Conservation (phyloP, 1,284 basidiomycete genomes). For the Apiotrichum porosum region DNA sequence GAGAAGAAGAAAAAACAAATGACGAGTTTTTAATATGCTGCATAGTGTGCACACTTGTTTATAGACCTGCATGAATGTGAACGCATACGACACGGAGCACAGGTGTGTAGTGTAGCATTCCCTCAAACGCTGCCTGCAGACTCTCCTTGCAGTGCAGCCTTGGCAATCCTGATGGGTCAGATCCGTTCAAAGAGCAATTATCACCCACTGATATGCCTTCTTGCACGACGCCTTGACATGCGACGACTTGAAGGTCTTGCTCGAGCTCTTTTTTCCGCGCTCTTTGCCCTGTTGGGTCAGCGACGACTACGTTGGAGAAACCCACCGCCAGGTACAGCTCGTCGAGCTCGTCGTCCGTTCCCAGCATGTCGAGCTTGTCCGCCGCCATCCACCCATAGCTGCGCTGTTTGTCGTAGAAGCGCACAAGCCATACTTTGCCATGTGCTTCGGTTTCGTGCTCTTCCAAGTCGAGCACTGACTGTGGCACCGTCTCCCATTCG, state of each 20-base stretch:
- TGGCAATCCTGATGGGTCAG: too few species aligned
- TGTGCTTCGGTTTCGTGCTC: constrained; percentile 30
- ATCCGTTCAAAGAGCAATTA: too few species aligned
- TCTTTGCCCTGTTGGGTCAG: constrained; percentile 28
- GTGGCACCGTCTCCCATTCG: constrained; percentile 55
- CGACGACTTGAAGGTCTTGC: constrained; percentile 22
- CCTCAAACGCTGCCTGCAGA: too few species aligned
- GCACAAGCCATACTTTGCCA: constrained; percentile 53
- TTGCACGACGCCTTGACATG: constrained; percentile 13
- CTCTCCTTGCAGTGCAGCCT: too few species aligned
- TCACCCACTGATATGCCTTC: constrained; percentile 18
- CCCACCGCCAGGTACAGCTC: constrained; percentile 48
- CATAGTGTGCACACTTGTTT: too few species aligned
- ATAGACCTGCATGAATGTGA: too few species aligned
- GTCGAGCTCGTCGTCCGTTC: constrained; percentile 51
- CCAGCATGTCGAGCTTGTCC: constrained; percentile 56
- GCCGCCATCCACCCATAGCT: constrained; percentile 59
- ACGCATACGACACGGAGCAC: too few species aligned
- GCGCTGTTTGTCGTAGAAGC: constrained; percentile 61
- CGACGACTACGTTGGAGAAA: neutral
- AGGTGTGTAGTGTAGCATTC: too few species aligned
- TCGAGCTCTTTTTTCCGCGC: constrained; percentile 8
- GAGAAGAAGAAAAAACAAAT: too few species aligned
- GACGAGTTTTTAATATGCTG: too few species aligned
- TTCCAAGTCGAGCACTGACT: constrained; percentile 49